Percentiles rank a stretch among this genome's conserved stretches.
phyloP scores from a whole-genome alignment of 2,329 filamentous ascomycete genomes.

The Pseudogymnoascus sp. region DNA sequence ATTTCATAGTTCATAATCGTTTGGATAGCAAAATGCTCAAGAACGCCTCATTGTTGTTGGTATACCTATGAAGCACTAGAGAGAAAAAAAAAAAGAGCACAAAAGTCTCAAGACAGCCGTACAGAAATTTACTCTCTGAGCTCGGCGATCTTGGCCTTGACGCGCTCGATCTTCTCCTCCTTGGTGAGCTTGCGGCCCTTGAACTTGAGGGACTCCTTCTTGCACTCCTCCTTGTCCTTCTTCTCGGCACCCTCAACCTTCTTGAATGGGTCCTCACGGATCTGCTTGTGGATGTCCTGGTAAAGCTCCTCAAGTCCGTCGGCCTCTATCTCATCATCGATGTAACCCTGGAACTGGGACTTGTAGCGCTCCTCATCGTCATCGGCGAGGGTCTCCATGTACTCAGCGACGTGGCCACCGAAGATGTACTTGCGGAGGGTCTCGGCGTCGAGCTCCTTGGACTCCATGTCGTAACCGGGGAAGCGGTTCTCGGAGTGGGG shows the following conservation, averaged over 20 bases:
- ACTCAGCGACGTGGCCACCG: constrained; percentile 96
- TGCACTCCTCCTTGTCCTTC: constrained; percentile 97
- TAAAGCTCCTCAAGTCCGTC: constrained; percentile 97
- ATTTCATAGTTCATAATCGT: constrained; percentile 1
- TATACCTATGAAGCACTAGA: constrained; percentile 10
- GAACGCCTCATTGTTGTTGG: constrained; percentile 11
- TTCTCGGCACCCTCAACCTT: constrained; percentile 70
- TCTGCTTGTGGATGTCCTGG: constrained; percentile 86
- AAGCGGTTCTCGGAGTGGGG: constrained; percentile 99
- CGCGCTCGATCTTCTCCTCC: constrained; percentile 71
- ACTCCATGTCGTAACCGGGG: constrained; percentile 95
- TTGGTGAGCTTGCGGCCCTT: constrained; percentile 66
- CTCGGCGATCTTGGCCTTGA: constrained; percentile 87
- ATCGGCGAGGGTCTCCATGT: constrained; percentile 99
- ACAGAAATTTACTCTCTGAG: constrained; percentile 42
- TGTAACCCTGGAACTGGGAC: constrained; percentile 95
- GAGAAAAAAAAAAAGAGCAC: constrained; percentile 10
- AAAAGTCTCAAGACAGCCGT: constrained; percentile 14
- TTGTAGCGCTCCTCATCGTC: constrained; percentile 99
- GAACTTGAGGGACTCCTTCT: constrained; percentile 91
- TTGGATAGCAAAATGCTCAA: constrained; percentile 10
- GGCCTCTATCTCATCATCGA: constrained; percentile 92
- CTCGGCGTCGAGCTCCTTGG: constrained; percentile 95
- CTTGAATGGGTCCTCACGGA: constrained; percentile 97
- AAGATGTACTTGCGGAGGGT: constrained; percentile 99